phyloP scores from a whole-genome alignment of 1,284 basidiomycete genomes.

The Boletus semigastroideus region DNA sequence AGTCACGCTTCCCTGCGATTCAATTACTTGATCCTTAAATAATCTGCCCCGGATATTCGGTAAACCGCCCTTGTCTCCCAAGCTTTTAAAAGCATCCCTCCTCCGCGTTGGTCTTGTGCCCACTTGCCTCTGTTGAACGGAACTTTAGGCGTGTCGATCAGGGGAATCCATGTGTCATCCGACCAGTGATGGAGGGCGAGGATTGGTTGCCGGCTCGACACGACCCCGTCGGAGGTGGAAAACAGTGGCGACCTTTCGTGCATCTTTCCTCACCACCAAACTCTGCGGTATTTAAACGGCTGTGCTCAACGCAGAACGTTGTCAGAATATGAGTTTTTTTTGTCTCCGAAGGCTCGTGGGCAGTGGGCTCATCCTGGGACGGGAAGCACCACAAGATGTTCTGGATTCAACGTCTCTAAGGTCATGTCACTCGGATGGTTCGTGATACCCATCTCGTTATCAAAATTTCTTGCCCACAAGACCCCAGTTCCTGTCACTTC shows the following conservation, averaged over 20 bases:
- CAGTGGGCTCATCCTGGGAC: neutral
- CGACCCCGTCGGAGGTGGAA: slow-evolving; percentile 26
- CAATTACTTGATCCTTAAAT: slow-evolving; percentile 19
- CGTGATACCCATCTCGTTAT: neutral
- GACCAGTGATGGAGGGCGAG: slow-evolving; percentile 12
- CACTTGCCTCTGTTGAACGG: slow-evolving; percentile 5
- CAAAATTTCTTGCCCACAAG: neutral
- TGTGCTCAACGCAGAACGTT: neutral
- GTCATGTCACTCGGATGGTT: neutral
- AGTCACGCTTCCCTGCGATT: slow-evolving; percentile 17
- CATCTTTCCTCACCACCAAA: slow-evolving; percentile 6
- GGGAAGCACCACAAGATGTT: neutral
- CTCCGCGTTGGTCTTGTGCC: slow-evolving; percentile 5
- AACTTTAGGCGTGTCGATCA: slow-evolving; percentile 1
- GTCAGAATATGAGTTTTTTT: neutral
- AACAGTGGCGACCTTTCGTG: slow-evolving; percentile 6
- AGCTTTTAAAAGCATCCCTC: slow-evolving; percentile 5
- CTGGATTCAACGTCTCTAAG: neutral
- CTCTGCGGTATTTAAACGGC: neutral
- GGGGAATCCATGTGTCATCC: slow-evolving; percentile 10
- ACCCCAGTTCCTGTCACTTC: neutral
- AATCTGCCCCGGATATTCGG: slow-evolving; percentile 23
- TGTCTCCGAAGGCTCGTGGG: neutral
- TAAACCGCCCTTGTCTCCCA: slow-evolving; percentile 11
- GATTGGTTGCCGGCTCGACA: slow-evolving; percentile 15